Conservation (phyloP, 768 basidiomycete genomes). For the Russula compacta region DNA sequence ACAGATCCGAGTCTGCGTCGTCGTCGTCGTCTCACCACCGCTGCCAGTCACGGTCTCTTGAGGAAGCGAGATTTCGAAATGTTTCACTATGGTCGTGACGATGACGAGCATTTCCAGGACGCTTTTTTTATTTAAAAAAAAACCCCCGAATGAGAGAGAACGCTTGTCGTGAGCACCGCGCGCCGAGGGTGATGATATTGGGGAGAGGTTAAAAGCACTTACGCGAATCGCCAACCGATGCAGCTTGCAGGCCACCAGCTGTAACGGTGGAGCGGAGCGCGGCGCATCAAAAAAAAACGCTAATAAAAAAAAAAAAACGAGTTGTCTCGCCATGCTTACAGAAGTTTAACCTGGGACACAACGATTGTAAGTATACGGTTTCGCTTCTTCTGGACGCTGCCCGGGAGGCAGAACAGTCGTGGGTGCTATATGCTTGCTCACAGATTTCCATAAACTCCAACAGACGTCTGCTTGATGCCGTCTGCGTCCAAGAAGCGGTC, state of each 20-base stretch:
- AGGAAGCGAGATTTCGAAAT: slow-evolving; percentile 13
- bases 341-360: slow-evolving; percentile 2
- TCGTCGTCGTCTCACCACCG: too few species aligned
- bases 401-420: too few species aligned
- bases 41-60: not conserved
- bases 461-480: not conserved
- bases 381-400: not conserved
- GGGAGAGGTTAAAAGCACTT: not conserved
- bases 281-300: not conserved
- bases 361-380: not conserved
- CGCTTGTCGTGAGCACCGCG: not conserved
- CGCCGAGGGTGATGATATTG: too few species aligned
- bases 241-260: slow-evolving; percentile 16
- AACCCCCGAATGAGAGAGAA: not conserved
- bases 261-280: not conserved
- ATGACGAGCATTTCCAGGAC: slow-evolving; percentile 15
- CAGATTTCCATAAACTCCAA: slow-evolving; percentile 15
- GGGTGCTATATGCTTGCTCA: slow-evolving; percentile 1
- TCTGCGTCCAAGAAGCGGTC: slow-evolving; percentile 10
- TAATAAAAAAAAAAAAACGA: too few species aligned
- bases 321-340: too few species aligned
- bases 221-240: slow-evolving; percentile 18
- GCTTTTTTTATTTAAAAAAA: not conserved
- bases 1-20: not conserved
- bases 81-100: slow-evolving; percentile 5